A percentile compares a stretch with the other conserved stretches of the same genome.
phyloP scores from a whole-genome alignment of 2,329 filamentous ascomycete genomes.

The Pezizomycotina sp. region DNA sequence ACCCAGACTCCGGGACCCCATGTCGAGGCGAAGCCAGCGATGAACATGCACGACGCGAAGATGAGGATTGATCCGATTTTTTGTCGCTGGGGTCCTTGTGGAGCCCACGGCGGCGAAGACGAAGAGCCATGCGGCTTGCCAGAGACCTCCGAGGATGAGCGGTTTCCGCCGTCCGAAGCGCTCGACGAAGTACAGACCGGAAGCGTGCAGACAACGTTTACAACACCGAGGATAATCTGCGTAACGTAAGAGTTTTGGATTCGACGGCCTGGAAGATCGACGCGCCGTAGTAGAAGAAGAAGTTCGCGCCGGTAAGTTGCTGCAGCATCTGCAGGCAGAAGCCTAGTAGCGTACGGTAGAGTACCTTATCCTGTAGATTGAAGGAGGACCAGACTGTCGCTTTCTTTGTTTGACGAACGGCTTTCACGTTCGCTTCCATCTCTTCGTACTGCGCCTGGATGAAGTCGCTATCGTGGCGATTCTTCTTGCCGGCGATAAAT shows the following conservation, averaged over 20 bases:
- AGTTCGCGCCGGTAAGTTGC: conserved; percentile 43
- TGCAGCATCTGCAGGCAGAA: conserved; percentile 48
- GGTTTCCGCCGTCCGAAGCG: conserved; percentile 51
- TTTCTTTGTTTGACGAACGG: conserved; percentile 34
- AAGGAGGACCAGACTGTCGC: conserved; percentile 51
- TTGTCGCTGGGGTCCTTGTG: conserved; percentile 17
- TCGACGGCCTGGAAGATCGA: conserved; percentile 52
- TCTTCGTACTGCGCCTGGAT: conserved; percentile 33
- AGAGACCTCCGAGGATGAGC: conserved; percentile 47
- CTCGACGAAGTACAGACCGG: conserved; percentile 52
- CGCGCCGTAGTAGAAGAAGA: conserved; percentile 37
- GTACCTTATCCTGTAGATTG: conserved; percentile 44
- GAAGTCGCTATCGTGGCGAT: conserved; percentile 18
- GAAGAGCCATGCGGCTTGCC: conserved; percentile 49
- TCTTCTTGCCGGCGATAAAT: conserved; percentile 23
- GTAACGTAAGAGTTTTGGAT: conserved; percentile 49
- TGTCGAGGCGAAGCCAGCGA: conserved; percentile 48
- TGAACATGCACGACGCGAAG: conserved; percentile 52
- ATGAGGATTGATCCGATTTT: conserved; percentile 45
- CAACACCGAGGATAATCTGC: conserved; percentile 49
- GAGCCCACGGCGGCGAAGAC: conserved; percentile 45
- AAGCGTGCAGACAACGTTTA: conserved; percentile 53
- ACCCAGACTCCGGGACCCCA: conserved; percentile 61
- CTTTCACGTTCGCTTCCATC: conserved; percentile 37
- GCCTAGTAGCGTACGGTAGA: conserved; percentile 46